A percentile compares a stretch with the other conserved stretches of the same genome.
Conservation (phyloP, 176 grass and related monocot species). For the Hsuehochloa calcarea region DNA sequence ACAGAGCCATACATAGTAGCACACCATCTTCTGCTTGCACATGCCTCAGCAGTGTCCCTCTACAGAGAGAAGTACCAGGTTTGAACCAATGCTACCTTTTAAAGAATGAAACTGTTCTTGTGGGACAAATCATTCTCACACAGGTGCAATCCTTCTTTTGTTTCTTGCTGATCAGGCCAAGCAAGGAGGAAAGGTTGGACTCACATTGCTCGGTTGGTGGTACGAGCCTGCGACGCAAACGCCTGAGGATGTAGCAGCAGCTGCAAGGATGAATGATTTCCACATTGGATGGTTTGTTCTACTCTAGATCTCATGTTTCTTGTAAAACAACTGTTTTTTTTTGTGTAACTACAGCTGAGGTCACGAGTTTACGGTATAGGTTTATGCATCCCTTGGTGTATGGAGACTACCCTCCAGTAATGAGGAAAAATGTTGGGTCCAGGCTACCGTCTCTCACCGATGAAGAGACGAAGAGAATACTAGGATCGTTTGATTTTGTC, state of each 20-base stretch:
- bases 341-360: neutral
- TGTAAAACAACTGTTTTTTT: neutral
- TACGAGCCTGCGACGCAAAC: conserved; percentile 51
- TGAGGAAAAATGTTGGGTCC: conserved; percentile 67
- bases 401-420: conserved; percentile 72
- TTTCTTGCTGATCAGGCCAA: conserved; percentile 40
- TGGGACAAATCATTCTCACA: neutral
- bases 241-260: conserved; percentile 67
- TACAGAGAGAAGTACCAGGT: conserved; percentile 83
- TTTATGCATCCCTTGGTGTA: conserved; percentile 72
- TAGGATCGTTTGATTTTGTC: conserved; percentile 76
- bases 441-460: conserved; percentile 55
- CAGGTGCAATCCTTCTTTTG: neutral
- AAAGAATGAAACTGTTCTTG: neutral
- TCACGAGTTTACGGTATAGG: conserved; percentile 39
- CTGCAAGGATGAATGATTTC: conserved; percentile 78
- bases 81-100: neutral
- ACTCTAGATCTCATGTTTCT: neutral
- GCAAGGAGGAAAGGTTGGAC: conserved; percentile 79
- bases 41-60: conserved; percentile 58
- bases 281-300: conserved; percentile 79
- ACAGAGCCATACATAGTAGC: conserved; percentile 75
- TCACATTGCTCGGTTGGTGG: conserved; percentile 77
- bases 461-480: conserved; percentile 50
- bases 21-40: conserved; percentile 74